phyloP scores from a whole-genome alignment of 306 rosid genomes.

The Datisca glomerata region DNA sequence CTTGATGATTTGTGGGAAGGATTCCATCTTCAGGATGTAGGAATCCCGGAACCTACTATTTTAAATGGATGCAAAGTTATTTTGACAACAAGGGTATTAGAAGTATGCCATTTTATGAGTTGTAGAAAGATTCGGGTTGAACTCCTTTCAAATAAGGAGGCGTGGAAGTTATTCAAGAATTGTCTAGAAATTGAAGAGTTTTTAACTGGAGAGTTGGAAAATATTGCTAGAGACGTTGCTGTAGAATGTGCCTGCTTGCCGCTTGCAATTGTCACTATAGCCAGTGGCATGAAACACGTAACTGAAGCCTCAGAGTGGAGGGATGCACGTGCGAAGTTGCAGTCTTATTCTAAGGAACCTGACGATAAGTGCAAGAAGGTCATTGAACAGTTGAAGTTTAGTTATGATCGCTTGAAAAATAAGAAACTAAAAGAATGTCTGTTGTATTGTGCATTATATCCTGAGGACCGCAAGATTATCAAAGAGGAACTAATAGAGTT shows the following conservation, averaged over 20 bases:
- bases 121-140: not conserved
- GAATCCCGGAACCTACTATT: not conserved
- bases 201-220: not conserved
- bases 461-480: not conserved
- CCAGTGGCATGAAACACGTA: not conserved
- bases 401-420: not conserved
- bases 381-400: not conserved
- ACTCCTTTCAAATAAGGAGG: not conserved
- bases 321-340: not conserved
- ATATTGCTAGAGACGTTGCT: not conserved
- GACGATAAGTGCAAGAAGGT: not conserved
- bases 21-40: not conserved
- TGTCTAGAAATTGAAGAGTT: not conserved
- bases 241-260: too few species aligned
- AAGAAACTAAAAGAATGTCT: not conserved
- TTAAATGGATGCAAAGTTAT: not conserved
- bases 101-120: not conserved
- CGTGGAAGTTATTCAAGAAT: not conserved
- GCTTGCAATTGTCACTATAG: too few species aligned
- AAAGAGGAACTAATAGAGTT: not conserved
- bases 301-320: not conserved
- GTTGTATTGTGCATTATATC: not conserved
- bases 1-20: slow-evolving; percentile 10
- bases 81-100: not conserved
- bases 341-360: not conserved